Conservation (phyloP, 495 filamentous ascomycete genomes). For the Massariosphaeria phaeospora region DNA sequence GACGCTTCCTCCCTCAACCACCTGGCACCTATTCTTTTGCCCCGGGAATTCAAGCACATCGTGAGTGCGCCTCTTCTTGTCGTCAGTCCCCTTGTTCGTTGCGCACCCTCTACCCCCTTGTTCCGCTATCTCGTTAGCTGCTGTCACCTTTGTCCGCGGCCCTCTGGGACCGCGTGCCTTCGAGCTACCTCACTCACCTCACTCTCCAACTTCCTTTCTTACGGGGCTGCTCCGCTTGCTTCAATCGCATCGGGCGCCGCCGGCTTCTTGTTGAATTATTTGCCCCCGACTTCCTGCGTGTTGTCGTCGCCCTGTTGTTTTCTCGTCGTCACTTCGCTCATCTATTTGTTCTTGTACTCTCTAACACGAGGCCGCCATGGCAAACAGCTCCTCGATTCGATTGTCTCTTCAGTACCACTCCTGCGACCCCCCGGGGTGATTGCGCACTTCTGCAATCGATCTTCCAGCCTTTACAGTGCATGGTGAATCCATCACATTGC, state of each 20-base stretch:
- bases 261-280: slow-evolving; percentile 20
- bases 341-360: slow-evolving; percentile 26
- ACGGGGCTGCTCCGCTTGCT: slow-evolving; percentile 23
- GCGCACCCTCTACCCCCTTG: slow-evolving; percentile 1
- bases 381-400: slow-evolving; percentile 35
- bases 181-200: slow-evolving; percentile 22
- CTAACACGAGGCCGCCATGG: slow-evolving; percentile 36
- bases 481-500: slow-evolving; percentile 4
- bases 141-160: slow-evolving; percentile 26
- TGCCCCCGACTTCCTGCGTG: slow-evolving; percentile 6
- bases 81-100: slow-evolving; percentile 2
- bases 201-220: slow-evolving; percentile 24
- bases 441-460: slow-evolving; percentile 3
- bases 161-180: slow-evolving; percentile 24
- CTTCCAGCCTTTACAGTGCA: slow-evolving; percentile 7
- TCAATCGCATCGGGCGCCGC: slow-evolving; percentile 20
- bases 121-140: slow-evolving; percentile 12
- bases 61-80: slow-evolving; percentile 32
- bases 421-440: slow-evolving; percentile 16
- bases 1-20: neutral
- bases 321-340: slow-evolving; percentile 13
- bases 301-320: too few species aligned
- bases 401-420: slow-evolving; percentile 25
- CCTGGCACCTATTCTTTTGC: slow-evolving; percentile 21
- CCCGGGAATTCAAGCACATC: slow-evolving; percentile 28